These are phyloP conservation scores for Zanthoxylum bungeanum DNA, from an alignment of 345 rosid species.

Conservation along the genomic window DNA sequence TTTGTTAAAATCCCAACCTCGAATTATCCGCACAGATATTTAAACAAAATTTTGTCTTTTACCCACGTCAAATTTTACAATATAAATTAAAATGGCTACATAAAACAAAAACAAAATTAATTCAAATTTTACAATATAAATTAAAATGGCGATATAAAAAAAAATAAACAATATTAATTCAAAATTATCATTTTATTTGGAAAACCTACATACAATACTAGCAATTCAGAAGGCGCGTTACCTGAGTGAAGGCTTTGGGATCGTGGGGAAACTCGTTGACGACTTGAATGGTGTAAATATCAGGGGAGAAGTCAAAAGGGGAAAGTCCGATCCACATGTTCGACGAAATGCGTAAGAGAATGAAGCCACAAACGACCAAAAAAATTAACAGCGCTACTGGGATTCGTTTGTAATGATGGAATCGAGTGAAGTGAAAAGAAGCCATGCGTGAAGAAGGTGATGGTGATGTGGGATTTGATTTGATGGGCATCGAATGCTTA, in stretches of 20 bases:
- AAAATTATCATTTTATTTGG: background rate
- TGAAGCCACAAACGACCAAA: constrained; percentile 28
- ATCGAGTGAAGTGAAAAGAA: constrained; percentile 21
- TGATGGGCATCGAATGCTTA: constrained; percentile 24
- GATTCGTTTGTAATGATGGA: constrained; percentile 28
- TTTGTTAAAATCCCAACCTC: background rate
- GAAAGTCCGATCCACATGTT: constrained; percentile 18
- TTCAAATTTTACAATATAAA: background rate
- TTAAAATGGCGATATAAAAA: background rate
- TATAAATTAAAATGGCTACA: background rate
- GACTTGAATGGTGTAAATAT: constrained; percentile 40
- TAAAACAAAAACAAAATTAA: background rate
- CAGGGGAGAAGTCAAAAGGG: background rate
- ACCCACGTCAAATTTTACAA: background rate
- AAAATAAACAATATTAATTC: background rate
- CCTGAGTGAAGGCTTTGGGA: constrained; percentile 73
- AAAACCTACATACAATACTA: background rate
- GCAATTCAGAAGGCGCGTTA: constrained; percentile 3
- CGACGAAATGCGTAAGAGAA: constrained; percentile 38
- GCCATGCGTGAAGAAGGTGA: constrained; percentile 29
- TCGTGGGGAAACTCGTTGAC: constrained; percentile 71
- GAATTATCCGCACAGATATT: background rate
- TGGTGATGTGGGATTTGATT: background rate
- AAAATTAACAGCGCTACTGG: constrained; percentile 27
- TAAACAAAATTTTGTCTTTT: background rate